Evolutionary conservation across 2,329 filamentous ascomycete species (phyloP).

Genomic region (Penicillium crustosum): DNA sequence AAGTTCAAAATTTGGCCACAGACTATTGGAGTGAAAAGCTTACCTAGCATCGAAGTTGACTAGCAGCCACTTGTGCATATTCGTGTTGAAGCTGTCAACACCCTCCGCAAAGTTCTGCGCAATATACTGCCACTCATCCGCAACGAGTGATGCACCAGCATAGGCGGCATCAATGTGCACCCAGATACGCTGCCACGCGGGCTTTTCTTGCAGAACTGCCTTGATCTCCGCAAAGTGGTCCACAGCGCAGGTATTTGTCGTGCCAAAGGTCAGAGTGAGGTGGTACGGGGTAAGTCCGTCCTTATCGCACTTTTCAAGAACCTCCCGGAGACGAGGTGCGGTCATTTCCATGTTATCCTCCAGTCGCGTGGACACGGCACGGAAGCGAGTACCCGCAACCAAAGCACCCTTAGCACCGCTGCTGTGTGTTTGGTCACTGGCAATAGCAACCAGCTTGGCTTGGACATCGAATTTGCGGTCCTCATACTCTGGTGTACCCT

Average conservation of each 20-base stretch:
- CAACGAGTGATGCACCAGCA: conserved; percentile 79
- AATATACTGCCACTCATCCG: conserved; percentile 75
- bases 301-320: conserved; percentile 64
- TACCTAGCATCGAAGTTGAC: conserved; percentile 79
- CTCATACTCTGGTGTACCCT: conserved; percentile 59
- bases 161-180: conserved; percentile 94
- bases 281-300: conserved; percentile 82
- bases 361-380: conserved; percentile 63
- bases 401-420: conserved; percentile 84
- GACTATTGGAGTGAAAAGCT: not conserved
- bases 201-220: conserved; percentile 48
- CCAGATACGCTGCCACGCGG: conserved; percentile 66
- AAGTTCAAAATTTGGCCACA: not conserved
- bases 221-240: conserved; percentile 76
- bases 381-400: conserved; percentile 81
- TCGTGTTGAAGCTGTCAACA: conserved; percentile 90
- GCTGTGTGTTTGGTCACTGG: conserved; percentile 76
- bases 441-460: conserved; percentile 74
- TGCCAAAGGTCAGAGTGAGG: conserved; percentile 79
- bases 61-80: conserved; percentile 97
- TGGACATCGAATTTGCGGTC: conserved; percentile 67
- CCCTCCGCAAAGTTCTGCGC: conserved; percentile 56
- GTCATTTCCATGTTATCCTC: conserved; percentile 70
- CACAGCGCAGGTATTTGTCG: conserved; percentile 82
- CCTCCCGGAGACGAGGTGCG: conserved; percentile 59